phyloP scores from a whole-genome alignment of 1,284 basidiomycete genomes.

The Ustilago tritici region DNA sequence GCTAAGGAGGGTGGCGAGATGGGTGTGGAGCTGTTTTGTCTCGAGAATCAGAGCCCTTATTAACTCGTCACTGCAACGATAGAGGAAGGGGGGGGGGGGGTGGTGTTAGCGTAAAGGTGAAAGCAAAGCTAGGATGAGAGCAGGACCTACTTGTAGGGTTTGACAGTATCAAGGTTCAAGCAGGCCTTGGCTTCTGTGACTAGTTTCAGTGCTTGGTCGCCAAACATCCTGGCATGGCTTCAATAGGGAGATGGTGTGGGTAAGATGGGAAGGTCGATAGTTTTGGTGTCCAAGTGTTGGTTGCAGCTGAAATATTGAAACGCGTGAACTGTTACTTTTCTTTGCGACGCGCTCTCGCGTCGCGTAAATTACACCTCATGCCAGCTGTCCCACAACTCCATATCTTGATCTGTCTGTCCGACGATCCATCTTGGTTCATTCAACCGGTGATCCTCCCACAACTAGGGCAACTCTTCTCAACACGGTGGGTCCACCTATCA shows the following conservation, averaged over 20 bases:
- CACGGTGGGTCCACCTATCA: neutral
- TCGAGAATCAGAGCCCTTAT: constrained; percentile 89
- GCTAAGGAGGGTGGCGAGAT: constrained; percentile 72
- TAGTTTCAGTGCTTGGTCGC: constrained; percentile 87
- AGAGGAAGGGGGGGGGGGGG: neutral
- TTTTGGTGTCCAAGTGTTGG: constrained; percentile 10
- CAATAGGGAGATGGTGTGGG: neutral
- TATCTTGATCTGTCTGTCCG: neutral
- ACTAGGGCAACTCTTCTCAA: neutral
- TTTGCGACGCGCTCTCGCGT: constrained; percentile 4
- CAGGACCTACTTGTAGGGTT: constrained; percentile 81
- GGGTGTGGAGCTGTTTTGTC: constrained; percentile 82
- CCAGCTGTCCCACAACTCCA: neutral
- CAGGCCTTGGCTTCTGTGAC: constrained; percentile 86
- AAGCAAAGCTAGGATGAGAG: neutral
- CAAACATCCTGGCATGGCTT: constrained; percentile 71
- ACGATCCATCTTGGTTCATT: neutral
- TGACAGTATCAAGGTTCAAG: constrained; percentile 81
- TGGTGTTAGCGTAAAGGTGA: neutral
- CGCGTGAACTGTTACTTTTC: constrained; percentile 14
- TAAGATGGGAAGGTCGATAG: neutral
- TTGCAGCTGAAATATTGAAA: neutral
- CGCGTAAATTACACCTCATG: constrained; percentile 11
- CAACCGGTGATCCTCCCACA: neutral
- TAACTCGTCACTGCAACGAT: constrained; percentile 75